Conservation (phyloP, 352 stramenopile genomes). For the Pythium guiyangense region DNA sequence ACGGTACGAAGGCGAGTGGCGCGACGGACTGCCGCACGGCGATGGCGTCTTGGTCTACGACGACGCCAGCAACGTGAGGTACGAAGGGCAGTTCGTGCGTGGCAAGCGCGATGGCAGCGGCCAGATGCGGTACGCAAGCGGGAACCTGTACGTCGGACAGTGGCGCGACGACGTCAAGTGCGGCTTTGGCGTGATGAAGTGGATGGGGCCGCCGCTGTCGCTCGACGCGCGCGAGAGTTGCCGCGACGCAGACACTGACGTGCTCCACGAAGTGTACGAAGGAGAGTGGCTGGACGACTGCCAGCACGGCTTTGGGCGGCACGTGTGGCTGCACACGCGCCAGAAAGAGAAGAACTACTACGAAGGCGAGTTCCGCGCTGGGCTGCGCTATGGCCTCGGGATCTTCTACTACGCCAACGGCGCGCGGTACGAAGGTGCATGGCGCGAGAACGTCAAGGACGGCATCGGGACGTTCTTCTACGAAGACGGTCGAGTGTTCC, state of each 20-base stretch:
- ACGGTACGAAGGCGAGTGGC: conserved; percentile 79
- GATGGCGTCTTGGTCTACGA: conserved; percentile 72
- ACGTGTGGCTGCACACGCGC: conserved; percentile 57
- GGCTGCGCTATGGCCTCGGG: conserved; percentile 59
- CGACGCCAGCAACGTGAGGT: conserved; percentile 41
- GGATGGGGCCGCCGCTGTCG: conserved; percentile 25
- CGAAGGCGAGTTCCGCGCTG: conserved; percentile 67
- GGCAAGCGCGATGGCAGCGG: conserved; percentile 54
- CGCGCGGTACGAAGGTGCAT: conserved; percentile 79
- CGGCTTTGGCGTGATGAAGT: conserved; percentile 79
- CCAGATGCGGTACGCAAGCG: conserved; percentile 61
- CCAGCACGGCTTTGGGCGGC: conserved; percentile 72
- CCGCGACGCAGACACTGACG: too few species aligned
- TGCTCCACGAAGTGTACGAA: conserved; percentile 55
- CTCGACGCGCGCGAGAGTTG: too few species aligned
- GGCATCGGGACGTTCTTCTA: conserved; percentile 67
- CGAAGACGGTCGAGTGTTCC: conserved; percentile 58
- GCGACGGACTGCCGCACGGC: conserved; percentile 63
- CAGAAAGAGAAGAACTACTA: conserved; percentile 78
- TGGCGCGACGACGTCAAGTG: conserved; percentile 68
- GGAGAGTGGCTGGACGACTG: conserved; percentile 69
- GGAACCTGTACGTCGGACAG: conserved; percentile 63
- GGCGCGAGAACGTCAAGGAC: conserved; percentile 77
- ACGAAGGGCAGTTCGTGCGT: conserved; percentile 46
- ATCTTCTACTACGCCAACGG: conserved; percentile 88